Evolutionary conservation across 2,329 filamentous ascomycete genomes (phyloP).

Genomic region (Blastomyces parvus): DNA sequence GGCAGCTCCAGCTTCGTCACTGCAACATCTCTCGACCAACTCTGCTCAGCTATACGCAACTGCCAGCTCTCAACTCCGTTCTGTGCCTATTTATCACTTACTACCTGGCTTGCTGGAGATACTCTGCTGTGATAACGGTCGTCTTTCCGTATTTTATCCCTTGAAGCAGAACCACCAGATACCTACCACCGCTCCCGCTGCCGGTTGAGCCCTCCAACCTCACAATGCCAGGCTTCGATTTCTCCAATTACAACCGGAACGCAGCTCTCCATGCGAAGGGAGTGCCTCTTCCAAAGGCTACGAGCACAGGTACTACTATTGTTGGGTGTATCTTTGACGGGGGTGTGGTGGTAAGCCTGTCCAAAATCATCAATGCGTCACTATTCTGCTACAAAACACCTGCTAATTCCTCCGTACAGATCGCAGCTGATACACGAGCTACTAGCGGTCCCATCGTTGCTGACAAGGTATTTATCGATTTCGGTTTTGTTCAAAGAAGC

Average conservation of each 20-base stretch:
- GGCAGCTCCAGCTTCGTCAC: conserved; percentile 38
- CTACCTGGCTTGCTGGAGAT: not conserved
- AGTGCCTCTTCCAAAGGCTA: conserved; percentile 91
- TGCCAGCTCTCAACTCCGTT: not conserved
- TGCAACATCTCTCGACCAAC: conserved; percentile 16
- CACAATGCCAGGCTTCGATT: conserved; percentile 95
- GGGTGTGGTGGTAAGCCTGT: conserved; percentile 70
- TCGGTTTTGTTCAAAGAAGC: not conserved
- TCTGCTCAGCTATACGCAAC: not conserved
- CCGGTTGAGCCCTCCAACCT: conserved; percentile 11
- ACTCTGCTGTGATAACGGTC: not conserved
- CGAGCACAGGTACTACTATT: conserved; percentile 97
- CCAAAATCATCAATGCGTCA: not conserved
- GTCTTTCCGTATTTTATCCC: conserved; percentile 17
- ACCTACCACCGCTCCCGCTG: conserved; percentile 20
- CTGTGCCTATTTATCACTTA: not conserved
- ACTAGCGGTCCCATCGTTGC: conserved; percentile 97
- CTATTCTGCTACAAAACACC: conserved; percentile 13
- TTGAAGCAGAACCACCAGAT: conserved; percentile 14
- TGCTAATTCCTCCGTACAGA: conserved; percentile 44
- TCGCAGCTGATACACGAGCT: conserved; percentile 95
- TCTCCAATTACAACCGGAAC: conserved; percentile 99
- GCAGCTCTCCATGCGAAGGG: conserved; percentile 87
- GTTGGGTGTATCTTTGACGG: conserved; percentile 95
- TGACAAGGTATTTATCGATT: conserved; percentile 60